Base-by-base conservation (phyloP, 805 yeast genomes). In the Pichia thaimueangensis region DNA sequence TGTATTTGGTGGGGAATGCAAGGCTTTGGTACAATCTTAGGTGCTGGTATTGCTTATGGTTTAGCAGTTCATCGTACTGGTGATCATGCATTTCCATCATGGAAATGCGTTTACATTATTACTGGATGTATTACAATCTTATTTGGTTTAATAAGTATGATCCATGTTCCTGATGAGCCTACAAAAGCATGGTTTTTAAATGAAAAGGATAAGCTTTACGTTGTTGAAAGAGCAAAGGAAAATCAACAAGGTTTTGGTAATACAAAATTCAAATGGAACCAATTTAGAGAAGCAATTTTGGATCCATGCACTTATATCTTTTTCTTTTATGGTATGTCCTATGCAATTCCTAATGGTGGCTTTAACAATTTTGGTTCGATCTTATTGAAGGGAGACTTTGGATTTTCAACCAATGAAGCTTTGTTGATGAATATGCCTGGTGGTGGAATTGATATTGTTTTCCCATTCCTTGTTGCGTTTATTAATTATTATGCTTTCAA, bases 341-440 rank as follows among this genome's bases (percentile, higher is more conserved):
- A 73, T 23, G 58, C 70, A 38, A 68, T 80, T 49, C 83, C 83
- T 40, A 75, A 76, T 50, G 84, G 83, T 53, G 84, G 80, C 31
- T 54, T 74, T 23, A 68, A 77, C 17, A 73, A 68, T 53, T 75
- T 75, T 48, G 70, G 70, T 15, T 71, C 67, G 45, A 59, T 65
- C 8, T 49, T 68, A 11, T 30, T 47, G 13, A 25, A 41, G 11
- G 30, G 22, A 17, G 36, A 46, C 13, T 50, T 56, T 30, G 49
- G 48, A 8, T 49, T 51, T 29, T 48, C 54, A 1, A 40, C 50
- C n/a, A 38, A 25, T 15, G 21, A 46, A 9, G 30, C 54, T 4
- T 37, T 51, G 6, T 30, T 51, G 12, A 39, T 50, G 44, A 50
- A 48, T 15, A 48, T 48, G 48, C 52, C 50, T 10, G 46, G 54